A percentile compares a stretch with the other conserved stretches of the same genome.
Evolutionary conservation across 768 basidiomycete species (phyloP).

Genomic region (Pleurotus citrinopileatus): DNA sequence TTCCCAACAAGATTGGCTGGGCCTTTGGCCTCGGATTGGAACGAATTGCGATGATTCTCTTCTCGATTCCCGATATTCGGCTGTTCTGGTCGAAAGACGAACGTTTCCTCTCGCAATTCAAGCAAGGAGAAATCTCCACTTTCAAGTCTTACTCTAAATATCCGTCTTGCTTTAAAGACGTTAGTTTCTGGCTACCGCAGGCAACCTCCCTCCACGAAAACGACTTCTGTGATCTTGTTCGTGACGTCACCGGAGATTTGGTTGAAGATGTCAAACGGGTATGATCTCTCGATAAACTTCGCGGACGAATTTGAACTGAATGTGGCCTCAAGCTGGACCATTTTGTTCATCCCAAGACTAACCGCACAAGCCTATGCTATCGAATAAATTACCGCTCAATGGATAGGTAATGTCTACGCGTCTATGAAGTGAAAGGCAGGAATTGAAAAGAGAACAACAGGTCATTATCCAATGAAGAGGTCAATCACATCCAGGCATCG

Average conservation of each 20-base stretch:
- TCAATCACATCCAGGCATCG: slow-evolving; percentile 71
- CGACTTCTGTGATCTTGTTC: slow-evolving; percentile 93
- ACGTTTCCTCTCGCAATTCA: slow-evolving; percentile 88
- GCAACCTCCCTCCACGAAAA: slow-evolving; percentile 77
- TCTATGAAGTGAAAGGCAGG: neutral
- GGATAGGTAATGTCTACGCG: slow-evolving; percentile 64
- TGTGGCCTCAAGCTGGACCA: slow-evolving; percentile 76
- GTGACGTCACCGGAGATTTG: slow-evolving; percentile 89
- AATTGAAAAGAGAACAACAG: slow-evolving; percentile 33
- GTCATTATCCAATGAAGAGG: slow-evolving; percentile 86
- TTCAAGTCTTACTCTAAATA: slow-evolving; percentile 94
- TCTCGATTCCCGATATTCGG: slow-evolving; percentile 95
- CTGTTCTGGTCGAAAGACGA: slow-evolving; percentile 93
- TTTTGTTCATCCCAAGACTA: slow-evolving; percentile 88
- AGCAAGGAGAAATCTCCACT: slow-evolving; percentile 65
- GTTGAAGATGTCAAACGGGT: slow-evolving; percentile 90
- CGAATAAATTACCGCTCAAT: slow-evolving; percentile 94
- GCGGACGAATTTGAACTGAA: neutral
- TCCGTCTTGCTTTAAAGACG: slow-evolving; percentile 90
- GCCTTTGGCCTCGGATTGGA: slow-evolving; percentile 97
- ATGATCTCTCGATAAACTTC: slow-evolving; percentile 19
- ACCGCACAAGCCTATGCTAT: slow-evolving; percentile 78
- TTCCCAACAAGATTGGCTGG: slow-evolving; percentile 89
- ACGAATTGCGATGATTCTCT: slow-evolving; percentile 96
- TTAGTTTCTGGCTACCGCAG: slow-evolving; percentile 87